Evolutionary conservation across 2,329 filamentous ascomycete species (phyloP).

Genomic region (Cordyceps cicadae): DNA sequence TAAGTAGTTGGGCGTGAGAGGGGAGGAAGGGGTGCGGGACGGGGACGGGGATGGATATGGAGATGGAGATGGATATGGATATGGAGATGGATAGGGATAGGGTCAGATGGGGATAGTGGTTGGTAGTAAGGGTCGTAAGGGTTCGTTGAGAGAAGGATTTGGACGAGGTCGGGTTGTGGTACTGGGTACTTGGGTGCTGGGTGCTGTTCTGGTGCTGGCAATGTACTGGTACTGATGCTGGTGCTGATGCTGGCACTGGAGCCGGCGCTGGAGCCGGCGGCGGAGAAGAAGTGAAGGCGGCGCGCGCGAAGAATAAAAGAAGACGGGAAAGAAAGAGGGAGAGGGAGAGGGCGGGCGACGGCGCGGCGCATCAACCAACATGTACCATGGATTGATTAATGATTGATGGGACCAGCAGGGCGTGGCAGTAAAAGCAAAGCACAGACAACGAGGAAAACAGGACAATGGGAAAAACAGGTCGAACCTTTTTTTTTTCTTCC

Average conservation of each 20-base stretch:
- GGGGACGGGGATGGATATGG: neutral
- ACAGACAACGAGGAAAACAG: neutral
- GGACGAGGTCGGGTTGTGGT: too few species aligned
- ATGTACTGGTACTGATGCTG: neutral
- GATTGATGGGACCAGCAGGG: neutral
- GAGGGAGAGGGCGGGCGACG: neutral
- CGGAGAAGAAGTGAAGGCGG: neutral
- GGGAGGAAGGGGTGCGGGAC: neutral
- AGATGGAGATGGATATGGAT: too few species aligned
- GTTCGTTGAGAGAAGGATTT: too few species aligned
- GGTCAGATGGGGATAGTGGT: too few species aligned
- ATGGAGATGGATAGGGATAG: too few species aligned
- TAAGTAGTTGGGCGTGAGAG: neutral
- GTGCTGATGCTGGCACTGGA: neutral
- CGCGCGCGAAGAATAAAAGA: neutral
- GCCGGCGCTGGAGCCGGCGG: neutral
- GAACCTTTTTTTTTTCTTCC: neutral
- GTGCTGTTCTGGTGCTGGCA: neutral
- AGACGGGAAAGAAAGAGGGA: too few species aligned
- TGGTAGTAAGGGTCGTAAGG: too few species aligned
- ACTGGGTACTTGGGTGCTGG: too few species aligned
- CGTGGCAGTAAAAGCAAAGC: neutral
- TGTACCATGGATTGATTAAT: neutral
- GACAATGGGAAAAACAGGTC: neutral
- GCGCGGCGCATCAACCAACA: conserved; percentile 8